These are phyloP conservation scores for Penicillium egyptiacum DNA, from an alignment of 495 filamentous ascomycete genomes.

Conservation along the genomic window DNA sequence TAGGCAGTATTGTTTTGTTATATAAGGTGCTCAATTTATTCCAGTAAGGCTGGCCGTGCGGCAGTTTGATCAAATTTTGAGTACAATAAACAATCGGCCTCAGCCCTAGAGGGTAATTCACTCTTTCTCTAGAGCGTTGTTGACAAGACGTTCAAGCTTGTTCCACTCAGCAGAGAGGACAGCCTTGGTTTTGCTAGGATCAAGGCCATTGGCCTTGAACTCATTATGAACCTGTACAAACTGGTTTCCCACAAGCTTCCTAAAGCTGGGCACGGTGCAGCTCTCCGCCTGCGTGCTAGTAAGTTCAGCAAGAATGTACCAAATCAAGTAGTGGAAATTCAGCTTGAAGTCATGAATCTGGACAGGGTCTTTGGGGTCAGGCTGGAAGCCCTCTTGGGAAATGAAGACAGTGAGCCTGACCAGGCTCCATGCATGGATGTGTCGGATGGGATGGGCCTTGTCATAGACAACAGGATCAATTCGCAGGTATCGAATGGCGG, in stretches of 20 bases:
- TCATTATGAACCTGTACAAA: conserved; percentile 38
- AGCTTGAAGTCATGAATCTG: conserved; percentile 23
- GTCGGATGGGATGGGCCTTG: conserved; percentile 43
- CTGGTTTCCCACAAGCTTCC: conserved; percentile 27
- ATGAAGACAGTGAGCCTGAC: conserved; percentile 40
- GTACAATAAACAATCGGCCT: neutral
- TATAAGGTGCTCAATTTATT: neutral
- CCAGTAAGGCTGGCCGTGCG: neutral
- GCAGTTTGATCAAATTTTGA: neutral
- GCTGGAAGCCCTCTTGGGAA: conserved; percentile 30
- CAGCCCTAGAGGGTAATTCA: conserved; percentile 6
- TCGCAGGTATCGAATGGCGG: conserved; percentile 36
- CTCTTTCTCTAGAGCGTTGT: conserved; percentile 28
- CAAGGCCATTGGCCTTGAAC: conserved; percentile 32
- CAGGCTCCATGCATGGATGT: conserved; percentile 45
- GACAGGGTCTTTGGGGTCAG: conserved; percentile 17
- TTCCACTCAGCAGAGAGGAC: conserved; percentile 36
- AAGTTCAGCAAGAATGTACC: conserved; percentile 43
- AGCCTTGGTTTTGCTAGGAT: conserved; percentile 28
- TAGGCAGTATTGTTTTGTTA: neutral
- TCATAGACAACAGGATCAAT: conserved; percentile 42
- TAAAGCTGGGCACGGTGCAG: conserved; percentile 41
- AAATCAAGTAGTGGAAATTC: conserved; percentile 39
- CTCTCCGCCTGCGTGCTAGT: conserved; percentile 36
- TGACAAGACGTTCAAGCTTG: conserved; percentile 37